These are phyloP conservation scores for Millerozyma miso DNA, from an alignment of 805 yeast species.

Conservation along the genomic window DNA sequence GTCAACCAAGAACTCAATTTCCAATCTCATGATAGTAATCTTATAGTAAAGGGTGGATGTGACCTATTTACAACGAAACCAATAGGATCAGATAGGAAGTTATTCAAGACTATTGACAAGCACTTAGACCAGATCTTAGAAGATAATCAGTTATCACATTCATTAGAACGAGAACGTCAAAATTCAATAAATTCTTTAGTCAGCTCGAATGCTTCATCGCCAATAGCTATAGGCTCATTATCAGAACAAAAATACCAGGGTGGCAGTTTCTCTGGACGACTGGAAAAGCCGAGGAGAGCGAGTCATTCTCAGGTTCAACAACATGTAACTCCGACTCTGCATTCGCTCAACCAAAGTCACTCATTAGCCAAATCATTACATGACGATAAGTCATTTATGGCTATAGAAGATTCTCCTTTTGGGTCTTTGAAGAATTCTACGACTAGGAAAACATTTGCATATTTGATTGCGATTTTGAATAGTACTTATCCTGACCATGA, in stretches of 20 bases:
- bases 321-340: constrained; percentile 8
- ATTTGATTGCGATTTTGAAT: constrained; percentile 83
- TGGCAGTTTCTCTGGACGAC: constrained; percentile 17
- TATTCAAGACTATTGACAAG: constrained; percentile 82
- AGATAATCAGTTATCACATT: constrained; percentile 39
- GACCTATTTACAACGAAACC: constrained; percentile 94
- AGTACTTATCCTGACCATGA: constrained; percentile 96
- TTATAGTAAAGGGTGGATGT: constrained; percentile 74
- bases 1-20: constrained; percentile 83
- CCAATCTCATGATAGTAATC: constrained; percentile 39
- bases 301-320: constrained; percentile 23
- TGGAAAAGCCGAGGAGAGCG: constrained; percentile 25
- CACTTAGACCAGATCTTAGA: constrained; percentile 58
- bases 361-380: constrained; percentile 19
- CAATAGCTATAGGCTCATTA: constrained; percentile 1
- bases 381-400: constrained; percentile 12
- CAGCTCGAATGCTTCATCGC: constrained; percentile 32
- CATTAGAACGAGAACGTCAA: constrained; percentile 35
- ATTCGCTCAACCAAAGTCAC: constrained; percentile 1
- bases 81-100: constrained; percentile 82
- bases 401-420: constrained; percentile 58
- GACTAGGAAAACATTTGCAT: constrained; percentile 85
- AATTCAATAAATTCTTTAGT: constrained; percentile 32
- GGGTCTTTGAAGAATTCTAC: constrained; percentile 88
- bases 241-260: constrained; percentile 12